Evolutionary conservation across 768 basidiomycete genomes (phyloP).

Genomic region (Hygrocybe coccinea): DNA sequence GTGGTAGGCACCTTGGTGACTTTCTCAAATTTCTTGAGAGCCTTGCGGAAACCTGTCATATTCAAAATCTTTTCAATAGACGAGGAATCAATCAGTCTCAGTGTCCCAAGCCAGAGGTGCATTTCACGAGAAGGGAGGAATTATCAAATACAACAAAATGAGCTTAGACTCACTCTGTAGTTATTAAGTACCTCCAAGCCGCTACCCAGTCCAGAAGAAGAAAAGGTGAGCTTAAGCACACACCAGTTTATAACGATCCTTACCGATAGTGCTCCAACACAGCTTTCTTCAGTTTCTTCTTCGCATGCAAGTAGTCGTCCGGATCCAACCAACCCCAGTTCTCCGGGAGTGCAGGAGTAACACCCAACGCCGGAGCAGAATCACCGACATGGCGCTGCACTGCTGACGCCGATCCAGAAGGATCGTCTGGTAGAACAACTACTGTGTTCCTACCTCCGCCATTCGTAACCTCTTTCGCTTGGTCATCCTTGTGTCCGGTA

Average conservation of each 20-base stretch:
- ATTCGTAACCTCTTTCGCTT: neutral
- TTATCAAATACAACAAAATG: too few relatives aligned
- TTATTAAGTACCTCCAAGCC: conserved; percentile 82
- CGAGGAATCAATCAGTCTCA: neutral
- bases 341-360: neutral
- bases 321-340: conserved; percentile 44
- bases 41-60: conserved; percentile 83
- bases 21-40: conserved; percentile 83
- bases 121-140: too few relatives aligned
- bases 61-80: conserved; percentile 60
- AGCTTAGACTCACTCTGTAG: conserved; percentile 56
- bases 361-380: neutral
- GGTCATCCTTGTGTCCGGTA: neutral
- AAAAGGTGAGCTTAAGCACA: neutral
- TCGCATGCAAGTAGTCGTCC: conserved; percentile 79
- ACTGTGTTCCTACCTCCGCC: neutral
- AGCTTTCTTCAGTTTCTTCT: conserved; percentile 79
- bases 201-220: conserved; percentile 30
- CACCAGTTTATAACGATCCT: conserved; percentile 8
- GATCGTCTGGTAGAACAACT: neutral
- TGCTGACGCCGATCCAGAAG: neutral
- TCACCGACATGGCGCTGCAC: neutral
- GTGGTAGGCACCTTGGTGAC: conserved; percentile 49
- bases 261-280: conserved; percentile 79
- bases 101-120: too few relatives aligned